phyloP scores from a whole-genome alignment of 805 yeast genomes.

The Metschnikowia proteae region DNA sequence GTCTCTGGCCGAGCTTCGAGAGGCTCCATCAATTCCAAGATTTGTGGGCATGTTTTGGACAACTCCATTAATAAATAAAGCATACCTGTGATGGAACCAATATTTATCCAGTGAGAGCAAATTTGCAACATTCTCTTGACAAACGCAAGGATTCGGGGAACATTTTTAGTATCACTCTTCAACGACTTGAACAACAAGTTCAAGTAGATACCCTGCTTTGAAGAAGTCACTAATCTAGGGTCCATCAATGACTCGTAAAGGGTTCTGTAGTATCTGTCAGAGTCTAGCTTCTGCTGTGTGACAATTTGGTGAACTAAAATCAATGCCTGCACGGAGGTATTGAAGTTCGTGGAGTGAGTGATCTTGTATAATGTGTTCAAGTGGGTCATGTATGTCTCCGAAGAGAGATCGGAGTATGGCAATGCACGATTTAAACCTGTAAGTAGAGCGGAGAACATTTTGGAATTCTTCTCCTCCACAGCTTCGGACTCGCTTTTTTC shows the following conservation, averaged over 20 bases:
- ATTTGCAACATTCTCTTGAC: constrained; percentile 86
- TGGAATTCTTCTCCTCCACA: constrained; percentile 74
- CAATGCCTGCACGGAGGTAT: constrained; percentile 90
- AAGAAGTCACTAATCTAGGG: constrained; percentile 74
- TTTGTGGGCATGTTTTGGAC: constrained; percentile 58
- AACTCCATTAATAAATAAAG: constrained; percentile 68
- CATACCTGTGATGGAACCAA: constrained; percentile 87
- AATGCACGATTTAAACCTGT: constrained; percentile 96
- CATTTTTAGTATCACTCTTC: constrained; percentile 56
- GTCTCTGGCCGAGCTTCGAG: constrained; percentile 46
- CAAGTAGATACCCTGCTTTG: constrained; percentile 89
- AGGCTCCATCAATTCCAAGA: constrained; percentile 58
- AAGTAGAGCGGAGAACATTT: constrained; percentile 81
- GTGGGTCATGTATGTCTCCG: constrained; percentile 68
- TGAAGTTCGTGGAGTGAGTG: constrained; percentile 91
- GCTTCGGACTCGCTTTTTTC: constrained; percentile 63
- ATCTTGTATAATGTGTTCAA: constrained; percentile 81
- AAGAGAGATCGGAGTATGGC: constrained; percentile 79
- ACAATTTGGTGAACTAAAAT: constrained; percentile 80
- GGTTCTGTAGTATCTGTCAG: constrained; percentile 78
- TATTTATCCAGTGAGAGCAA: constrained; percentile 78
- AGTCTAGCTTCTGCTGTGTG: constrained; percentile 49
- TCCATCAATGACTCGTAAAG: constrained; percentile 87
- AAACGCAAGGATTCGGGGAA: constrained; percentile 76
- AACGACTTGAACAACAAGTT: constrained; percentile 81